Conservation (phyloP, 371 early-diverging fungal species). For the Syncephalastrum racemosum region DNA sequence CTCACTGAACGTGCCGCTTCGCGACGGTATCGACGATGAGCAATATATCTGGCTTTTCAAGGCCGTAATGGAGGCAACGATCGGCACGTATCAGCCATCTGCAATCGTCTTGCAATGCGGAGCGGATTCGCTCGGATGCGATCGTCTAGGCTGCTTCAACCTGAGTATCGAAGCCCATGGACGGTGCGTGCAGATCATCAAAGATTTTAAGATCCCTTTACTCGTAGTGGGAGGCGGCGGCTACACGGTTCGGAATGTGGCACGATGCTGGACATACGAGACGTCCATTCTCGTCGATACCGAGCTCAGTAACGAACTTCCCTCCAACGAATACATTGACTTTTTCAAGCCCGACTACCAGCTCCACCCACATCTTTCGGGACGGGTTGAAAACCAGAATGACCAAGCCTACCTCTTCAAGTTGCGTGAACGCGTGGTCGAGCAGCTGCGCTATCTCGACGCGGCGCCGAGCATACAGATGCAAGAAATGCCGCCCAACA, state of each 20-base stretch:
- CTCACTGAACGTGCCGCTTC: conserved; percentile 90
- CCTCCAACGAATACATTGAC: conserved; percentile 72
- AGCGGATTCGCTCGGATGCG: conserved; percentile 93
- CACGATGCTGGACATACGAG: conserved; percentile 95
- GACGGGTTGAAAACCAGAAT: conserved; percentile 89
- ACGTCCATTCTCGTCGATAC: conserved; percentile 82
- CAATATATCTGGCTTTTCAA: conserved; percentile 85
- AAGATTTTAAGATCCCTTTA: conserved; percentile 79
- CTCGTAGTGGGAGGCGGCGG: conserved; percentile 95
- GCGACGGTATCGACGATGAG: conserved; percentile 89
- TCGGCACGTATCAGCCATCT: conserved; percentile 79
- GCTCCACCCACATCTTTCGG: conserved; percentile 78
- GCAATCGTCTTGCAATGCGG: conserved; percentile 95
- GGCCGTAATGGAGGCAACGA: conserved; percentile 76
- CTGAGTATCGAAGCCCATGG: conserved; percentile 90
- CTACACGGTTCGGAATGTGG: conserved; percentile 93
- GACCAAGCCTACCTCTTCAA: conserved; percentile 80
- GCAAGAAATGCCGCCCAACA: conserved; percentile 82
- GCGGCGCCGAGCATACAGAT: conserved; percentile 98
- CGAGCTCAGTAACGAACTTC: conserved; percentile 72
- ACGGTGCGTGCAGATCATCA: conserved; percentile 84
- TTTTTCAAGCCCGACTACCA: conserved; percentile 87
- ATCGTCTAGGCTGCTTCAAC: conserved; percentile 91
- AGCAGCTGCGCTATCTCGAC: conserved; percentile 87
- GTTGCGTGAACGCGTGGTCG: conserved; percentile 77